Conservation (phyloP, 1,139 yeast species). For the Hemisphaericaspora lyxosophila region DNA sequence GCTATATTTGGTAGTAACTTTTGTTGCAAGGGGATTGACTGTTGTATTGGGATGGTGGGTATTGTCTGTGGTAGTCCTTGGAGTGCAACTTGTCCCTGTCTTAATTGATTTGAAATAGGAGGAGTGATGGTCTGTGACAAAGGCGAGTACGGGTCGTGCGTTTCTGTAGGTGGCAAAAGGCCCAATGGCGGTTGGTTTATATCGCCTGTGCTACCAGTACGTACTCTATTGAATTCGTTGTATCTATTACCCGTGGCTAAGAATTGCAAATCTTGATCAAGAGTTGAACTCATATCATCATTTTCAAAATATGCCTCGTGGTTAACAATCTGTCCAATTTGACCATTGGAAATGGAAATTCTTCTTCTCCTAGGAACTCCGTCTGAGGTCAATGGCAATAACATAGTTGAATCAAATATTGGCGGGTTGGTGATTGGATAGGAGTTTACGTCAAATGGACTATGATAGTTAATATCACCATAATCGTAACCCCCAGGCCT, state of each 20-base stretch:
- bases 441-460: conserved; percentile 43
- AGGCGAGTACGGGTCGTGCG: not conserved
- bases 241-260: conserved; percentile 3
- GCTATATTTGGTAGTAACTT: conserved; percentile 8
- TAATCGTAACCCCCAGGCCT: not conserved
- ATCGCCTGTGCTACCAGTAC: conserved; percentile 8
- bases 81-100: not conserved
- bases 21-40: conserved; percentile 6
- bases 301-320: conserved; percentile 43
- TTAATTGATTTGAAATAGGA: not conserved
- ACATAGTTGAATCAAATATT: conserved; percentile 55
- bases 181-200: not conserved
- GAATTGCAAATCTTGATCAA: conserved; percentile 10
- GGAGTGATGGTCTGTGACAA: not conserved
- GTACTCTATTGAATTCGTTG: conserved; percentile 10
- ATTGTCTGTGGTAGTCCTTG: not conserved
- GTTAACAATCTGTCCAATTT: conserved; percentile 65
- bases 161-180: not conserved
- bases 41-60: conserved; percentile 11
- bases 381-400: conserved; percentile 38
- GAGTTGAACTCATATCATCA: conserved; percentile 9
- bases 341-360: conserved; percentile 77
- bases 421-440: conserved; percentile 70
- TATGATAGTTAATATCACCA: conserved; percentile 19
- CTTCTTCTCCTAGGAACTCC: conserved; percentile 55